Percentiles rank a stretch among this genome's conserved stretches.
These are phyloP conservation scores for Pulveroboletus sp. DNA, from an alignment of 768 basidiomycete genomes.

Conservation along the genomic window DNA sequence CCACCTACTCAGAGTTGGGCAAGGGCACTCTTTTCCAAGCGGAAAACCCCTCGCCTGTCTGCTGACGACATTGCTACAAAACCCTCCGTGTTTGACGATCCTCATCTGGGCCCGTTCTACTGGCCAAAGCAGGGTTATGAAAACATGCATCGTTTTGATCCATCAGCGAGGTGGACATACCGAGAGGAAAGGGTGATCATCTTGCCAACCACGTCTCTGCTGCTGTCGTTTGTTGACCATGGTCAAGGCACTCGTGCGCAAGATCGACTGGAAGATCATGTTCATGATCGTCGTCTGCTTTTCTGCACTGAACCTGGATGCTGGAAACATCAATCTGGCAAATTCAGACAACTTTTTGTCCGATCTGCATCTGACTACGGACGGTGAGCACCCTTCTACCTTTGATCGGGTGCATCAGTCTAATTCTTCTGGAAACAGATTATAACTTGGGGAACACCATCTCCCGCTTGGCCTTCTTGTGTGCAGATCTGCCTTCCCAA, in stretches of 20 bases:
- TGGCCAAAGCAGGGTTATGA: constrained; percentile 54
- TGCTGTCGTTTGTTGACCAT: background rate
- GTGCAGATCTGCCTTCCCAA: constrained; percentile 63
- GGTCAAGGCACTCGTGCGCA: constrained; percentile 44
- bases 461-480: constrained; percentile 49
- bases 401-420: background rate
- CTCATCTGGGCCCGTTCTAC: constrained; percentile 38
- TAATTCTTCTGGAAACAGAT: constrained; percentile 30
- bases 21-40: no score
- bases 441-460: constrained; percentile 57
- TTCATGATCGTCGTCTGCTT: constrained; percentile 55
- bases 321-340: constrained; percentile 54
- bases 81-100: constrained; percentile 53
- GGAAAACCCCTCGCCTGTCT: no score
- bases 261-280: constrained; percentile 64
- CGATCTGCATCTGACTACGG: constrained; percentile 51
- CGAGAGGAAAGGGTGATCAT: constrained; percentile 47
- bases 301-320: constrained; percentile 53
- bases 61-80: constrained; percentile 45
- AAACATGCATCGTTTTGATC: constrained; percentile 56
- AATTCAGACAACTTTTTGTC: constrained; percentile 56
- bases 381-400: constrained; percentile 26
- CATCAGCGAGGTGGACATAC: constrained; percentile 56
- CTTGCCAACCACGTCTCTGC: no score
- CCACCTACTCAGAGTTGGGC: no score